Evolutionary conservation across 768 basidiomycete species (phyloP), one percentile per base, ranked within the genome.

Genomic region (Lentinula lateritia): DNA sequence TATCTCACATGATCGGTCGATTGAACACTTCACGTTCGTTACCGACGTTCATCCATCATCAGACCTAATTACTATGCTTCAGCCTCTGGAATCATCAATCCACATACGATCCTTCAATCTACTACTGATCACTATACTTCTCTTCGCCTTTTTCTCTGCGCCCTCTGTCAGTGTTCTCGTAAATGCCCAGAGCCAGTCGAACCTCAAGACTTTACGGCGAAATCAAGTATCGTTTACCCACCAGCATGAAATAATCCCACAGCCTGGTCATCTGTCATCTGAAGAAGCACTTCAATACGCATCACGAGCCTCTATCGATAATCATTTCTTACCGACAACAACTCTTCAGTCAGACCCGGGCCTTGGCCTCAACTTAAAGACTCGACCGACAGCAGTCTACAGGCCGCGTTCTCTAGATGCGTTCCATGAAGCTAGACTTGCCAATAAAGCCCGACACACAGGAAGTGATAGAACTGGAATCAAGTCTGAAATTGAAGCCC

Each of bases 301-400:
- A 34, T 6, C 50, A 5, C 50, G 13, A 52, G 35, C 50, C 35
- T n/a, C 32, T 0, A 52, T 48, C 18, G 8, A 48, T n/a, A 12
- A 48, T 48, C 46, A 20, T 5, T 6, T 20, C 20, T 9, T 48
- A 48, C 46, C 46, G 46, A 48, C 46, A 39, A 8, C 38, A 39
- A 39, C 38, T 39, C 13, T 39, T 9, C 13, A 8, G 38, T 39
- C 38, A 23, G 23, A 48, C 9, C n/a, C 12, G 23, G 12, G 12
- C 5, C 18, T 52, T 15, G 50, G 35, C 35, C 15, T 48, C 5
- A 32, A 39, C 7, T 15, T 89, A 13, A 79, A 75, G 62, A 76
- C 85, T 4, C 71, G 73, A 9, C 81, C 82, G 13, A 87, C 84
- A 0, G 80, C 78, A 0, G 78, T 92, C 1, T 86, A 83, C 66